phyloP scores from a whole-genome alignment of 768 basidiomycete species.

The Xerocomellus chrysenteron region DNA sequence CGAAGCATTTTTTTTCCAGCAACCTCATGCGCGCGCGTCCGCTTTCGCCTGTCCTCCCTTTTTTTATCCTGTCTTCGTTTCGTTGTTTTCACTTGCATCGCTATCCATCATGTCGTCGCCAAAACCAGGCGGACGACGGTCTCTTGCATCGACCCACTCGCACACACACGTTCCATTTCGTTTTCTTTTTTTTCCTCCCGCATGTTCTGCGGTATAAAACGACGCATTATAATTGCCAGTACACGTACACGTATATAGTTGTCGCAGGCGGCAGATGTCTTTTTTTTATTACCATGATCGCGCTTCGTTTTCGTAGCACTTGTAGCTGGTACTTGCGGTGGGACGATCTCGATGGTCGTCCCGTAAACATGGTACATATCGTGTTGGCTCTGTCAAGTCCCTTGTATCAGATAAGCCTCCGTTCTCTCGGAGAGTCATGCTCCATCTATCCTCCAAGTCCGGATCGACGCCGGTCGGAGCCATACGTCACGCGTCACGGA shows the following conservation, averaged over 20 bases:
- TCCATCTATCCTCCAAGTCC: no score
- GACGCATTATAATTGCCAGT: constrained; percentile 29
- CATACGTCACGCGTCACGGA: neutral
- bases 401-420: neutral
- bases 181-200: neutral
- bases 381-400: neutral
- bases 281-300: constrained; percentile 12
- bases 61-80: constrained; percentile 4
- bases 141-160: constrained; percentile 9
- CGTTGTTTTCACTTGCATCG: constrained; percentile 20
- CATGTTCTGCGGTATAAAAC: constrained; percentile 19
- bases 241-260: constrained; percentile 29
- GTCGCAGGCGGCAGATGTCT: constrained; percentile 17
- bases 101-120: constrained; percentile 18
- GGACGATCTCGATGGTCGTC: constrained; percentile 19
- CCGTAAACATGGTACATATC: constrained; percentile 3
- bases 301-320: constrained; percentile 15
- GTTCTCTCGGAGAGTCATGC: neutral
- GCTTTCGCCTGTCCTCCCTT: constrained; percentile 4
- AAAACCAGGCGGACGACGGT: constrained; percentile 5
- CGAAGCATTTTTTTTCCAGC: neutral
- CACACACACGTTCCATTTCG: constrained; percentile 7
- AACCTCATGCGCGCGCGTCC: constrained; percentile 2
- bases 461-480: no score
- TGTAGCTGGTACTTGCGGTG: constrained; percentile 12